Conservation (phyloP, 1,284 basidiomycete species). For the Coniophora puteana region DNA sequence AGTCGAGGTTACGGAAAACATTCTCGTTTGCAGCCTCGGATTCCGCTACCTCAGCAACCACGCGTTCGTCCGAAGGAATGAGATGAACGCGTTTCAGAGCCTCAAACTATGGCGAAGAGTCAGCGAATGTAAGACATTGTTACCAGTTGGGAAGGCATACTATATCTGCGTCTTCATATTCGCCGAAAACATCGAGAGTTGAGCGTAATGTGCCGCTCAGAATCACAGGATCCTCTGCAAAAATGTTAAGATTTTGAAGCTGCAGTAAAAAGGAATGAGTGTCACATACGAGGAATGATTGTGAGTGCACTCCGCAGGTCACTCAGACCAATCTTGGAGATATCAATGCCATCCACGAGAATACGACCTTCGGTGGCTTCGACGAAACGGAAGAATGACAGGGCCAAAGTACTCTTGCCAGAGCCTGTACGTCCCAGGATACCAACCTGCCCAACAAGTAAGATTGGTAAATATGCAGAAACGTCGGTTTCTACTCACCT, state of each 20-base stretch:
- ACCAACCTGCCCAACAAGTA: slow-evolving; percentile 57
- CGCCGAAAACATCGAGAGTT: slow-evolving; percentile 88
- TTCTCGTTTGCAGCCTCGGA: slow-evolving; percentile 67
- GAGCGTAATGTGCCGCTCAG: slow-evolving; percentile 84
- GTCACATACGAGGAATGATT: slow-evolving; percentile 83
- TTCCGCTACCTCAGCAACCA: slow-evolving; percentile 36
- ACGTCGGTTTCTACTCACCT: too few species aligned
- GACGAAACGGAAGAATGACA: slow-evolving; percentile 95
- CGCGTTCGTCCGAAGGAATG: slow-evolving; percentile 54
- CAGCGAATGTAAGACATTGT: slow-evolving; percentile 2
- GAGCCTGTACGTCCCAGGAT: slow-evolving; percentile 89
- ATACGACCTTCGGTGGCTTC: slow-evolving; percentile 85
- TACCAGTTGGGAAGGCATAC: slow-evolving; percentile 35
- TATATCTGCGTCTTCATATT: slow-evolving; percentile 85
- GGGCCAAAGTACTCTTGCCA: slow-evolving; percentile 86
- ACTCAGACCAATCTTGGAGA: slow-evolving; percentile 80
- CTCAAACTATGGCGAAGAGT: slow-evolving; percentile 60
- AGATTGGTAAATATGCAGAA: too few species aligned
- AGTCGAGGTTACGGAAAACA: slow-evolving; percentile 85
- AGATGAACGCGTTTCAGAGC: slow-evolving; percentile 86
- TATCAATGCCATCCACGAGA: slow-evolving; percentile 83
- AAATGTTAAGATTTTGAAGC: slow-evolving; percentile 2
- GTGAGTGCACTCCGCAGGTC: slow-evolving; percentile 84
- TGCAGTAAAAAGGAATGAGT: not conserved
- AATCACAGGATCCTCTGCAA: slow-evolving; percentile 84